These are phyloP conservation scores for Salvia hispanica DNA, from an alignment of 257 asterid species.

Conservation along the genomic window DNA sequence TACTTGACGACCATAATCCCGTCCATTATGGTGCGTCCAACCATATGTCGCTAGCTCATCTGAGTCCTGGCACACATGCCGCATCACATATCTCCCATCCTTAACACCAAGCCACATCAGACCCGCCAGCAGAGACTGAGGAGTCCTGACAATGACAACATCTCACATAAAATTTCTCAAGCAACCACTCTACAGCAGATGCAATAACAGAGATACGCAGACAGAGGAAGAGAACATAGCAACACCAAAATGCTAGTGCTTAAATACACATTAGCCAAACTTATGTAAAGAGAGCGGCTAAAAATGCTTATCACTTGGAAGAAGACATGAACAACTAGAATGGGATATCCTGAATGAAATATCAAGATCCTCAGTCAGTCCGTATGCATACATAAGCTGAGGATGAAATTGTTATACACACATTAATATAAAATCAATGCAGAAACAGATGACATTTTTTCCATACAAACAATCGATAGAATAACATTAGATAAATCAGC, in stretches of 20 bases:
- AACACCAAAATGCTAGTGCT: conserved; percentile 1
- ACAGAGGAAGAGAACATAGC: conserved; percentile 1
- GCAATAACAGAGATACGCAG: background rate
- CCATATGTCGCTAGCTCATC: conserved; percentile 87
- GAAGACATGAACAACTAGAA: no score
- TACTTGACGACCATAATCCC: conserved; percentile 88
- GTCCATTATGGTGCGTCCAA: conserved; percentile 92
- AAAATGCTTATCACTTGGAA: no score
- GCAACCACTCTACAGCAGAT: conserved; percentile 1
- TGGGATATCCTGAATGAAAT: background rate
- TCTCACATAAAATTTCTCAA: conserved; percentile 24
- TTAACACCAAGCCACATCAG: conserved; percentile 95
- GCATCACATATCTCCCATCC: conserved; percentile 81
- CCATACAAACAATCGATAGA: no score
- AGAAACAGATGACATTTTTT: no score
- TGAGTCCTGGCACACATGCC: conserved; percentile 90
- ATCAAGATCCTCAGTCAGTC: conserved; percentile 9
- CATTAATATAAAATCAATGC: no score
- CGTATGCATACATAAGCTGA: background rate
- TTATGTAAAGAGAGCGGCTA: background rate
- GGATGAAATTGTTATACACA: no score
- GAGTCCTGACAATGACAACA: conserved; percentile 63
- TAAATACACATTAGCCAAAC: background rate
- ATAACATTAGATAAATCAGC: no score
- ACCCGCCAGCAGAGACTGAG: conserved; percentile 87